These are phyloP conservation scores for Fusarium agapanthi DNA, from an alignment of 2,329 filamentous ascomycete species.

Conservation along the genomic window DNA sequence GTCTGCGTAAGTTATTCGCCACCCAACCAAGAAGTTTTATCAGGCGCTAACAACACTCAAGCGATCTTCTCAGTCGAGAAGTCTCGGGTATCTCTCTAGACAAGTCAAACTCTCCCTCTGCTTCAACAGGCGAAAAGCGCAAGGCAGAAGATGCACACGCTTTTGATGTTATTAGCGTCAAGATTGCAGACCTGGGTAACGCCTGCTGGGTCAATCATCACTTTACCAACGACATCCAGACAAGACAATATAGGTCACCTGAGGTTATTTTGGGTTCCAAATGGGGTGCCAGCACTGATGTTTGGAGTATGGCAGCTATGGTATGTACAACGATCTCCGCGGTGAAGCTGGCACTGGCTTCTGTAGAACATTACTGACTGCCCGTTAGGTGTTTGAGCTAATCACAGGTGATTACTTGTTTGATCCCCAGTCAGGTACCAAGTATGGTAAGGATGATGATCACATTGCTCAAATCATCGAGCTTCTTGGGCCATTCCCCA, in stretches of 20 bases:
- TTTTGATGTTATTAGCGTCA: conserved; percentile 89
- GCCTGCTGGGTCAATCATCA: conserved; percentile 99
- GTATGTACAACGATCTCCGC: conserved; percentile 59
- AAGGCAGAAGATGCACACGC: conserved; percentile 65
- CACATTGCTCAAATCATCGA: conserved; percentile 99
- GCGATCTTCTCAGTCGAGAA: conserved; percentile 89
- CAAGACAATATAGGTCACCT: conserved; percentile 93
- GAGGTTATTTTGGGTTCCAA: conserved; percentile 97
- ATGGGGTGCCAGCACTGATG: conserved; percentile 99
- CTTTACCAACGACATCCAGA: conserved; percentile 99
- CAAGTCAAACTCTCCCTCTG: conserved; percentile 66
- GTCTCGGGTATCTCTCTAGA: conserved; percentile 95
- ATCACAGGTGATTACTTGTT: conserved; percentile 99
- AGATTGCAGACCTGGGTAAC: conserved; percentile 98
- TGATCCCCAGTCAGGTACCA: conserved; percentile 96
- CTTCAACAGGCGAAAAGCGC: conserved; percentile 68
- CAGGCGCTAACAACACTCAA: conserved; percentile 48
- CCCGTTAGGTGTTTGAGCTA: conserved; percentile 84
- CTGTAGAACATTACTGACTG: conserved; percentile 11
- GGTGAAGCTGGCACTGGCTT: neutral
- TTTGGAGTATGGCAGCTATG: conserved; percentile 99
- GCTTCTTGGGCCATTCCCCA: conserved; percentile 90
- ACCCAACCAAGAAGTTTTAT: neutral
- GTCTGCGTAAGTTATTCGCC: conserved; percentile 75
- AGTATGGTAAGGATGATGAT: conserved; percentile 99